phyloP scores from a whole-genome alignment of 495 filamentous ascomycete genomes.

The Polyplosphaeria fusca region DNA sequence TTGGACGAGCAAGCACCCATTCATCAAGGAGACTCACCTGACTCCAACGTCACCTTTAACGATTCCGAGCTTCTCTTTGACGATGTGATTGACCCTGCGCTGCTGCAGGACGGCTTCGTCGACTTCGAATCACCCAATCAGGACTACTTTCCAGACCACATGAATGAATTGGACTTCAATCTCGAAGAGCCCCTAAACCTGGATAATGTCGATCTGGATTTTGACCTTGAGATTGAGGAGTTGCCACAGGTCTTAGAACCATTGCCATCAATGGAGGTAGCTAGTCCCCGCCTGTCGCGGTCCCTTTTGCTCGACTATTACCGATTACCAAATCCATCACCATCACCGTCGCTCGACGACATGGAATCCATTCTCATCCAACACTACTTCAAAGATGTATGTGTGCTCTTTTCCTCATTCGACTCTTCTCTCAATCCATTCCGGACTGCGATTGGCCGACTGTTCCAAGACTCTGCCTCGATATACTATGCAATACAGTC shows the following conservation, averaged over 20 bases:
- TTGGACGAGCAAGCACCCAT: background rate
- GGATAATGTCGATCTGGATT: background rate
- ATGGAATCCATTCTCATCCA: slow-evolving; percentile 51
- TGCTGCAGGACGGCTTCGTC: slow-evolving; percentile 7
- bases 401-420: slow-evolving; percentile 56
- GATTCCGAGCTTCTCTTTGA: slow-evolving; percentile 1
- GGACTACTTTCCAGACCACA: slow-evolving; percentile 3
- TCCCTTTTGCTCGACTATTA: slow-evolving; percentile 32
- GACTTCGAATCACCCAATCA: background rate
- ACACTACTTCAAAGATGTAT: slow-evolving; percentile 60
- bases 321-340: slow-evolving; percentile 19
- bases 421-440: slow-evolving; percentile 60
- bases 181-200: slow-evolving; percentile 3
- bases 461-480: slow-evolving; percentile 55
- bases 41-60: background rate
- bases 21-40: background rate
- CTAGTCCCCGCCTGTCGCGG: slow-evolving; percentile 16
- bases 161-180: slow-evolving; percentile 1
- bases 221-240: slow-evolving; percentile 17
- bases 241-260: background rate
- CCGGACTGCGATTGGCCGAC: slow-evolving; percentile 52
- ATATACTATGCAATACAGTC: slow-evolving; percentile 60
- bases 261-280: background rate
- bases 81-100: slow-evolving; percentile 11
- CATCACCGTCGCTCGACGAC: slow-evolving; percentile 11